These are phyloP conservation scores for Canariomyces notabilis DNA, from an alignment of 2,329 filamentous ascomycete species.

Conservation along the genomic window DNA sequence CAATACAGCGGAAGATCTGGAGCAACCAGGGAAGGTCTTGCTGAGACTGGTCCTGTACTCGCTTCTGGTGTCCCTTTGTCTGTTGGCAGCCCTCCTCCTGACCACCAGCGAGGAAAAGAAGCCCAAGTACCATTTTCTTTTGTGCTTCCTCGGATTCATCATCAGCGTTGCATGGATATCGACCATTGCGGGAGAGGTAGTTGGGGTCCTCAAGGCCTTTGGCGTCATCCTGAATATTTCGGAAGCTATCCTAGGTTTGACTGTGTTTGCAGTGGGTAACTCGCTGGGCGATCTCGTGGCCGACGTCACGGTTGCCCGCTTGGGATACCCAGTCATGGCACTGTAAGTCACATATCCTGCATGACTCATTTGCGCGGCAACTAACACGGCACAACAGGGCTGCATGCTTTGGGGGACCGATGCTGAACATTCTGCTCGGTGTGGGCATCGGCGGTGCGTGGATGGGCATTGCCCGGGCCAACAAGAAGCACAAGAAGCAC, in stretches of 20 bases:
- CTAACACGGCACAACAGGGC: slow-evolving; percentile 46
- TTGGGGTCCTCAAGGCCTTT: slow-evolving; percentile 87
- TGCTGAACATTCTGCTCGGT: slow-evolving; percentile 94
- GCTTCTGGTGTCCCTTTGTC: slow-evolving; percentile 62
- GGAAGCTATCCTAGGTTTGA: slow-evolving; percentile 89
- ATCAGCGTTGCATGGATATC: slow-evolving; percentile 96
- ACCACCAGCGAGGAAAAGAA: slow-evolving; percentile 64
- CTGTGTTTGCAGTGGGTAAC: slow-evolving; percentile 94
- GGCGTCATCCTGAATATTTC: slow-evolving; percentile 90
- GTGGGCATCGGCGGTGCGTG: slow-evolving; percentile 89
- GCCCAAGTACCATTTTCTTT: slow-evolving; percentile 67
- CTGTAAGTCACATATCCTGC: slow-evolving; percentile 43
- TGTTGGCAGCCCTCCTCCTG: slow-evolving; percentile 61
- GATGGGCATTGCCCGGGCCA: slow-evolving; percentile 71
- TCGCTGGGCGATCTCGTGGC: slow-evolving; percentile 91
- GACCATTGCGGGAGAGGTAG: slow-evolving; percentile 90
- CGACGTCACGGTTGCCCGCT: slow-evolving; percentile 85
- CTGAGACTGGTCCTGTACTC: slow-evolving; percentile 56
- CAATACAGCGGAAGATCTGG: slow-evolving; percentile 55
- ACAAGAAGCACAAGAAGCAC: slow-evolving; percentile 61
- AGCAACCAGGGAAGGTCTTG: slow-evolving; percentile 47
- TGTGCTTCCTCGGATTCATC: slow-evolving; percentile 85
- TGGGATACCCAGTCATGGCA: slow-evolving; percentile 97
- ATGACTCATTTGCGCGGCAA: not conserved
- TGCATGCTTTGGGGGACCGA: slow-evolving; percentile 95